These are phyloP conservation scores for Fusarium multiceps DNA, from an alignment of 2,329 filamentous ascomycete genomes.

Conservation along the genomic window DNA sequence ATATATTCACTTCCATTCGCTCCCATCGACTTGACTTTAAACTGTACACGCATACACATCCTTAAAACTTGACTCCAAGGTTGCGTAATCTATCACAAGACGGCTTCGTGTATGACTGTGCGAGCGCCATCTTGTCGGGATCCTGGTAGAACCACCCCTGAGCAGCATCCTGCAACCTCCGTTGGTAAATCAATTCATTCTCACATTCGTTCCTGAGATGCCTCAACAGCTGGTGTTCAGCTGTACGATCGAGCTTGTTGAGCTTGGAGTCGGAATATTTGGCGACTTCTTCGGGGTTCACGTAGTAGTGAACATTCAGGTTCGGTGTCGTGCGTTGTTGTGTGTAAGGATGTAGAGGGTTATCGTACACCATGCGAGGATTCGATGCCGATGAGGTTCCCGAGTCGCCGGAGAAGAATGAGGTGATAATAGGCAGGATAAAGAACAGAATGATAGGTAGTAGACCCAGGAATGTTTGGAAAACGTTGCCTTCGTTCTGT, in stretches of 20 bases:
- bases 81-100: slow-evolving; percentile 64
- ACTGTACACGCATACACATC: background rate
- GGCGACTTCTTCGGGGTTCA: slow-evolving; percentile 81
- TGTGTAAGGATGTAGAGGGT: slow-evolving; percentile 76
- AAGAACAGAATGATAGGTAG: slow-evolving; percentile 92
- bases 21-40: background rate
- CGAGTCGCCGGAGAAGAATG: slow-evolving; percentile 72
- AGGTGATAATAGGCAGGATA: slow-evolving; percentile 83
- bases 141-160: slow-evolving; percentile 90
- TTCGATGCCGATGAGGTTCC: slow-evolving; percentile 52
- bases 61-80: slow-evolving; percentile 50
- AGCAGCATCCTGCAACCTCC: slow-evolving; percentile 78
- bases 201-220: slow-evolving; percentile 78
- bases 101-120: slow-evolving; percentile 64
- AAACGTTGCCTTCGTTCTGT: slow-evolving; percentile 61
- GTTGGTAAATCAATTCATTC: slow-evolving; percentile 72
- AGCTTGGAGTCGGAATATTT: slow-evolving; percentile 77
- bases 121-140: slow-evolving; percentile 79
- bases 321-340: slow-evolving; percentile 76
- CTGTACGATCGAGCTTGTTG: slow-evolving; percentile 77
- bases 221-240: slow-evolving; percentile 78
- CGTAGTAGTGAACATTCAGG: slow-evolving; percentile 83
- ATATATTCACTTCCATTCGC: slow-evolving; percentile 5
- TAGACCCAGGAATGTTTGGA: slow-evolving; percentile 76
- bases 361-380: slow-evolving; percentile 82